A percentile compares a stretch with the other conserved stretches of the same genome.
Conservation (phyloP, 345 rosid species). For the Ceriops decandra region DNA sequence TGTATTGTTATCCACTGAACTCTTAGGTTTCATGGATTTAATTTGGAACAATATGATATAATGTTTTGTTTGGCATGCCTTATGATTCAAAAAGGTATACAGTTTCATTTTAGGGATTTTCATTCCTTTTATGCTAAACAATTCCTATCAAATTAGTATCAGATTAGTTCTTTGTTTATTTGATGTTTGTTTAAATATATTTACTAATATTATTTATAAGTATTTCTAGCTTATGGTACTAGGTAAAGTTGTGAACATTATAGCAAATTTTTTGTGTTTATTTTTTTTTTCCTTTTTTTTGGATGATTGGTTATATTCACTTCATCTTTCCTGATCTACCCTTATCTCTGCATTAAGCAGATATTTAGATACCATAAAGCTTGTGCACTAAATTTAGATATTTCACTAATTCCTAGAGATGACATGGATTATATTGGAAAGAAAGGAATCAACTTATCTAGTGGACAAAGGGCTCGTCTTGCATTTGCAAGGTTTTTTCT, state of each 20-base stretch:
- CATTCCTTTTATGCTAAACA: background rate
- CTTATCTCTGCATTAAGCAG: slow-evolving; percentile 31
- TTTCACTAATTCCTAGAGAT: slow-evolving; percentile 74
- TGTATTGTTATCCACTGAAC: slow-evolving; percentile 21
- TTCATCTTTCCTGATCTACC: background rate
- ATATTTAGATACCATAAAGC: slow-evolving; percentile 58
- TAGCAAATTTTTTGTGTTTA: background rate
- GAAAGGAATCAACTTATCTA: slow-evolving; percentile 88
- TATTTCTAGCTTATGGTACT: background rate
- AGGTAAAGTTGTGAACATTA: background rate
- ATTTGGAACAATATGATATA: slow-evolving; percentile 81
- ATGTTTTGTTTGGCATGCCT: slow-evolving; percentile 62
- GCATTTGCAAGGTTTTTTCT: slow-evolving; percentile 76
- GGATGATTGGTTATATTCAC: too few species aligned
- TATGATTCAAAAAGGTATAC: slow-evolving; percentile 62
- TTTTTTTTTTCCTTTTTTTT: background rate
- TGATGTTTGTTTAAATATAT: background rate
- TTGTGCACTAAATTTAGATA: slow-evolving; percentile 76
- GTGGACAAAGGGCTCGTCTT: slow-evolving; percentile 96
- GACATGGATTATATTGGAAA: slow-evolving; percentile 83
- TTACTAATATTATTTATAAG: background rate
- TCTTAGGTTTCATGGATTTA: slow-evolving; percentile 85
- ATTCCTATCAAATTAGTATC: background rate
- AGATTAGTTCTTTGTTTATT: background rate
- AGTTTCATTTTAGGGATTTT: background rate